These are phyloP conservation scores for Phytopythium montanum DNA, from an alignment of 352 stramenopile genomes.

Conservation along the genomic window DNA sequence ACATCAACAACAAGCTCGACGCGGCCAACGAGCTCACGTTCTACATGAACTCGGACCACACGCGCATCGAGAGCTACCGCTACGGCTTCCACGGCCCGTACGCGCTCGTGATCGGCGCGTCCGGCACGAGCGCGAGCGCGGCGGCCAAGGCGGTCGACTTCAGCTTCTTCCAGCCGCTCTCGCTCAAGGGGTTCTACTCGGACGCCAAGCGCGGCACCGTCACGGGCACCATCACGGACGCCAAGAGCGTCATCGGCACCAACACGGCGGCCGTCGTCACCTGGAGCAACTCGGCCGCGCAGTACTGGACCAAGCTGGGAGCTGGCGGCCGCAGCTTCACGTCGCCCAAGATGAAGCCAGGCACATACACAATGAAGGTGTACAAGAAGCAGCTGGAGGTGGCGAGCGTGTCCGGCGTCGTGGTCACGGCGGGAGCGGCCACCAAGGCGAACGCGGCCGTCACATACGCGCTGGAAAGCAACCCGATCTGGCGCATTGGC, in stretches of 20 bases:
- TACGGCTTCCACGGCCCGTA: conserved; percentile 55
- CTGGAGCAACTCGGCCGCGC: conserved; percentile 37
- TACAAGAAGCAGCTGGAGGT: conserved; percentile 55
- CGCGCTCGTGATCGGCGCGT: conserved; percentile 39
- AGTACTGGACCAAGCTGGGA: conserved; percentile 40
- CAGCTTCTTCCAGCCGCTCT: conserved; percentile 41
- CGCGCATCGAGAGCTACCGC: conserved; percentile 42
- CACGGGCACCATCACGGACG: conserved; percentile 30
- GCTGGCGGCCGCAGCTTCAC: conserved; percentile 20
- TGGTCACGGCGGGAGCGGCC: conserved; percentile 11
- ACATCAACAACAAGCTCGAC: conserved; percentile 61
- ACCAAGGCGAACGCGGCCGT: conserved; percentile 20
- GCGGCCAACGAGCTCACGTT: conserved; percentile 48
- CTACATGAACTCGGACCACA: conserved; percentile 65
- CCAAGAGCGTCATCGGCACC: conserved; percentile 19
- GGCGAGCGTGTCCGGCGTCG: conserved; percentile 24
- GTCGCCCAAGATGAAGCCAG: conserved; percentile 40
- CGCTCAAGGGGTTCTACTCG: conserved; percentile 35
- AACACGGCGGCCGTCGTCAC: conserved; percentile 22
- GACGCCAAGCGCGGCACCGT: conserved; percentile 24
- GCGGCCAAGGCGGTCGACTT: conserved; percentile 26
- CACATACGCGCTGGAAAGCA: conserved; percentile 14
- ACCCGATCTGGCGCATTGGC: conserved; percentile 45
- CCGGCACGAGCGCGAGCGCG: conserved; percentile 30
- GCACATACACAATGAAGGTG: conserved; percentile 46